Evolutionary conservation across 2,329 filamentous ascomycete species (phyloP).

Genomic region (Onygenales sp.): DNA sequence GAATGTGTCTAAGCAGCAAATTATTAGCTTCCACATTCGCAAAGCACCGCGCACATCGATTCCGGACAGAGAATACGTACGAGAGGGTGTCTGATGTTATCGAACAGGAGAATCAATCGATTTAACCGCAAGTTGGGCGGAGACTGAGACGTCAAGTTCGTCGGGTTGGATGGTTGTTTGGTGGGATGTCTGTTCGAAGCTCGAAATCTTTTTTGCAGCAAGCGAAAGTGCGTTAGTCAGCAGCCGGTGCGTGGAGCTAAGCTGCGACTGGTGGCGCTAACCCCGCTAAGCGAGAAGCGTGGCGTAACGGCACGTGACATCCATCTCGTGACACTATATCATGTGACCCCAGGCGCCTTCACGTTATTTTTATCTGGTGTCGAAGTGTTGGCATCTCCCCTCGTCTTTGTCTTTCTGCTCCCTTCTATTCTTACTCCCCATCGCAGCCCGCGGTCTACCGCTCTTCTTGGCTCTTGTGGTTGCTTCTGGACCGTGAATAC

Average conservation of each 20-base stretch:
- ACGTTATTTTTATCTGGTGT: background rate
- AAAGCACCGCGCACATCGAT: background rate
- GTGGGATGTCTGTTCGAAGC: background rate
- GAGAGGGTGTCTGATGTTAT: slow-evolving; percentile 10
- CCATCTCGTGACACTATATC: background rate
- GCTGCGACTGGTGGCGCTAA: background rate
- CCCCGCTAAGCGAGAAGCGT: background rate
- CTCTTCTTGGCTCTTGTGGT: background rate
- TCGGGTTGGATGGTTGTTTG: slow-evolving; percentile 10
- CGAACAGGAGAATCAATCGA: slow-evolving; percentile 73
- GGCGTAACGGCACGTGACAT: background rate
- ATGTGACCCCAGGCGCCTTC: background rate
- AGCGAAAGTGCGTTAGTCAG: slow-evolving; percentile 4
- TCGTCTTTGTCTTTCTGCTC: background rate
- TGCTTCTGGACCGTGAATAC: background rate
- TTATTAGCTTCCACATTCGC: background rate
- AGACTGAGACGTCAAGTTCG: slow-evolving; percentile 98
- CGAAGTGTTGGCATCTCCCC: background rate
- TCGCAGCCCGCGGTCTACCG: background rate
- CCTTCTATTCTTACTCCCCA: background rate
- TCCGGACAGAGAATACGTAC: slow-evolving; percentile 2
- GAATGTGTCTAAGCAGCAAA: slow-evolving; percentile 21
- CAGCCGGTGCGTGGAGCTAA: background rate
- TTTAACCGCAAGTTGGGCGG: slow-evolving; percentile 97
- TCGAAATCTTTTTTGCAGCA: background rate